Conservation (phyloP, 2,329 filamentous ascomycete genomes). For the Alternaria atra region DNA sequence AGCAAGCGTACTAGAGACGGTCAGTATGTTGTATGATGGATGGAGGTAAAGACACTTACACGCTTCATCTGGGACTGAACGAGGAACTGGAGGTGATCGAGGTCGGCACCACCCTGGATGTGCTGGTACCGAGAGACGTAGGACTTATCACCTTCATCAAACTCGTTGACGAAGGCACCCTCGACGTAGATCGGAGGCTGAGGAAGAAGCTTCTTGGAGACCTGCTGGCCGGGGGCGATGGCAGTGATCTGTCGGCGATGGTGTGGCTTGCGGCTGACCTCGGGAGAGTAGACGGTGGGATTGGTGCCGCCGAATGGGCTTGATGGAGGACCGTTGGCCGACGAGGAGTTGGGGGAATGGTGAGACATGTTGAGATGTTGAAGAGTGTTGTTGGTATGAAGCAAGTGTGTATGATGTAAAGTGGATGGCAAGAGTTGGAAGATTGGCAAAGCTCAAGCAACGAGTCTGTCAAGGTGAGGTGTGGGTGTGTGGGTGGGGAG, state of each 20-base stretch:
- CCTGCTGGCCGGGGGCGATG: slow-evolving; percentile 15
- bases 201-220: slow-evolving; percentile 24
- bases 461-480: slow-evolving; percentile 21
- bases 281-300: slow-evolving; percentile 41
- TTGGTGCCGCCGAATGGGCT: slow-evolving; percentile 42
- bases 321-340: slow-evolving; percentile 30
- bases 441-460: slow-evolving; percentile 29
- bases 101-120: slow-evolving; percentile 33
- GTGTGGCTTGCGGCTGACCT: slow-evolving; percentile 27
- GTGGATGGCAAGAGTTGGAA: slow-evolving; percentile 24
- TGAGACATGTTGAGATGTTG: slow-evolving; percentile 36
- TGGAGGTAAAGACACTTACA: slow-evolving; percentile 25
- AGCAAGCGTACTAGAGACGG: slow-evolving; percentile 35
- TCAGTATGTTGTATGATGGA: slow-evolving; percentile 24
- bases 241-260: slow-evolving; percentile 26
- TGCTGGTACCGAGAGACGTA: slow-evolving; percentile 41
- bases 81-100: slow-evolving; percentile 34
- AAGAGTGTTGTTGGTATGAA: background rate
- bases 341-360: slow-evolving; percentile 35
- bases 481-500: slow-evolving; percentile 3
- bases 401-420: slow-evolving; percentile 12
- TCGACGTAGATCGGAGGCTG: slow-evolving; percentile 21
- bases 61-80: slow-evolving; percentile 43
- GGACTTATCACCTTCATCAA: slow-evolving; percentile 24
- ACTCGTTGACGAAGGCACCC: slow-evolving; percentile 38